These are phyloP conservation scores for Steccherinum ochraceum DNA, from an alignment of 768 basidiomycete species.

Conservation along the genomic window DNA sequence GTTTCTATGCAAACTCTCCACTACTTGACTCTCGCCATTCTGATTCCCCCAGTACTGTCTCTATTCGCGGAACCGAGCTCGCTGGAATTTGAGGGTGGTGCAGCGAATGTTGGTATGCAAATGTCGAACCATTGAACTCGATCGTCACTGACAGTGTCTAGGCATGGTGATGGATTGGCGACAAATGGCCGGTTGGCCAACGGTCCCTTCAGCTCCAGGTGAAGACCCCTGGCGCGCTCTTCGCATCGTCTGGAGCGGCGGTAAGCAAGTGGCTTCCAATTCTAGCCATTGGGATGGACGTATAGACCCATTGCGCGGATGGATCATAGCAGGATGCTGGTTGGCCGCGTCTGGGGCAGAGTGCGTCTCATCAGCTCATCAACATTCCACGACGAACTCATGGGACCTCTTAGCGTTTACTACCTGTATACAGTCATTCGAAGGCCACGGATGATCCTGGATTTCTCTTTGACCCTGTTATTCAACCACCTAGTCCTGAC, in stretches of 20 bases:
- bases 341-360: constrained; percentile 74
- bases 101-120: constrained; percentile 63
- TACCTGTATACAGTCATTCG: constrained; percentile 86
- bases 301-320: constrained; percentile 76
- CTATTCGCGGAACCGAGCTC: constrained; percentile 70
- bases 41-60: constrained; percentile 74
- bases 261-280: constrained; percentile 64
- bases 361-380: constrained; percentile 44
- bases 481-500: constrained; percentile 93
- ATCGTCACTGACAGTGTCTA: constrained; percentile 18
- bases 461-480: constrained; percentile 85
- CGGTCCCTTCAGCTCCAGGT: constrained; percentile 59
- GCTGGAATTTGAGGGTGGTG: constrained; percentile 69
- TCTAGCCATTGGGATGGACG: constrained; percentile 54
- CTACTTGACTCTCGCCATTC: constrained; percentile 80
- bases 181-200: constrained; percentile 84
- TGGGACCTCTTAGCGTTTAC: constrained; percentile 44
- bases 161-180: constrained; percentile 98
- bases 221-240: constrained; percentile 61
- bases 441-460: constrained; percentile 89
- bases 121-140: not conserved
- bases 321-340: constrained; percentile 90
- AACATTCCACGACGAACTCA: not conserved
- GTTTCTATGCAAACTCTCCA: constrained; percentile 90
- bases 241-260: constrained; percentile 75